These are phyloP conservation scores for Termitomyces sp. DNA, from an alignment of 768 basidiomycete species.

Conservation along the genomic window DNA sequence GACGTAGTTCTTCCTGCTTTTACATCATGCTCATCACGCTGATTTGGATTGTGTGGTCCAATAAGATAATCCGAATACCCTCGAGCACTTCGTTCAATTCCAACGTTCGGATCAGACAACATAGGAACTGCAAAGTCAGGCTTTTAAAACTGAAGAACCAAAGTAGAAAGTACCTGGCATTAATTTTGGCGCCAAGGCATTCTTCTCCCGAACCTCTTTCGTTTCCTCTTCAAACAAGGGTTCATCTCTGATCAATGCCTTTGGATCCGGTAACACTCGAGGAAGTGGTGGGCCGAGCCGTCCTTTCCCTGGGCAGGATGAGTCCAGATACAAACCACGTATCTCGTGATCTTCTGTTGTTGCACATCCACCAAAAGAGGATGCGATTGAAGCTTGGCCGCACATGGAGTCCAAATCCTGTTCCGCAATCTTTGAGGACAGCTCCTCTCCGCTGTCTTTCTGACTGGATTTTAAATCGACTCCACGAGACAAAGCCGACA, in stretches of 20 bases:
- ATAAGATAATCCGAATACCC: constrained; percentile 5
- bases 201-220: constrained; percentile 5
- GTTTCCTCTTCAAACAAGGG: constrained; percentile 44
- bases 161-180: constrained; percentile 4
- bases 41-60: not conserved
- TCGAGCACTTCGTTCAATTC: not conserved
- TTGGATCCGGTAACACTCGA: constrained; percentile 13
- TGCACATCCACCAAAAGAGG: not conserved
- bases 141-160: not conserved
- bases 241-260: constrained; percentile 47
- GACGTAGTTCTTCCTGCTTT: not conserved
- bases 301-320: not conserved
- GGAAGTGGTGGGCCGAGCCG: constrained; percentile 12
- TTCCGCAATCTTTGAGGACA: constrained; percentile 22
- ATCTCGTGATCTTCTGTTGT: constrained; percentile 2
- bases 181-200: constrained; percentile 16
- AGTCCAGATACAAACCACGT: constrained; percentile 2
- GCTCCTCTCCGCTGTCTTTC: not conserved
- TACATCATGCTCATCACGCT: not conserved
- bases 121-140: constrained; percentile 40
- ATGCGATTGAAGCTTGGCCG: constrained; percentile 10
- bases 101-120: constrained; percentile 45
- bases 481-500: not conserved
- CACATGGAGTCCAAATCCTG: constrained; percentile 9
- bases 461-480: not conserved